Percentiles rank a stretch among this genome's conserved stretches.
phyloP scores from a whole-genome alignment of 2,329 filamentous ascomycete species.

The Exutisphaerella laricina region DNA sequence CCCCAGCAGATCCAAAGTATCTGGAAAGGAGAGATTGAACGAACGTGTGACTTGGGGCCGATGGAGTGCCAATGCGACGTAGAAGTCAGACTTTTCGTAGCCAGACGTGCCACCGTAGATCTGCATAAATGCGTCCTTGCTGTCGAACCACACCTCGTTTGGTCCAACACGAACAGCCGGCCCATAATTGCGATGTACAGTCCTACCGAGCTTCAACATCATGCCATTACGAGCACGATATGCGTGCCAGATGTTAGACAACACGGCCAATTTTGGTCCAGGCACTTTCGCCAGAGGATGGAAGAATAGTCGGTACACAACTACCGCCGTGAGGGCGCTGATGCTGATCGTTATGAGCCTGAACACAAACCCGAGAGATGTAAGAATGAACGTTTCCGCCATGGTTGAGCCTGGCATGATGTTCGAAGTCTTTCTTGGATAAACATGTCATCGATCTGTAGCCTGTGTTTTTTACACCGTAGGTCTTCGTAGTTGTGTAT shows the following conservation, averaged over 20 bases:
- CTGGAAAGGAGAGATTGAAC: conserved; percentile 8
- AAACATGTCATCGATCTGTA: too few relatives aligned
- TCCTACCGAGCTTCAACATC: conserved; percentile 13
- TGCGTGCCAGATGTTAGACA: conserved; percentile 17
- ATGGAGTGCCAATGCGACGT: conserved; percentile 14
- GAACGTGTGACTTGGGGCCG: conserved; percentile 9
- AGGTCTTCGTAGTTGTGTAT: too few relatives aligned
- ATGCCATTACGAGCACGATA: conserved; percentile 17
- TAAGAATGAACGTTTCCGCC: too few relatives aligned
- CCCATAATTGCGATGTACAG: conserved; percentile 38
- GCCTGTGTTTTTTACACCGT: too few relatives aligned
- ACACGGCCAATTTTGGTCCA: conserved; percentile 11
- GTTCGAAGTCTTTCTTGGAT: too few relatives aligned
- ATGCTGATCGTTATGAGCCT: too few relatives aligned
- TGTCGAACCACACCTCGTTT: conserved; percentile 37
- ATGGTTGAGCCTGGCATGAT: too few relatives aligned
- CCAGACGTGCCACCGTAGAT: conserved; percentile 16
- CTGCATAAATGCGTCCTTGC: conserved; percentile 13
- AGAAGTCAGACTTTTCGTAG: conserved; percentile 17
- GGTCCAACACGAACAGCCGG: conserved; percentile 44
- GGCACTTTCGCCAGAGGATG: conserved; percentile 14
- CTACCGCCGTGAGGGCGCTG: background rate
- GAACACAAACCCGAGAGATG: too few relatives aligned
- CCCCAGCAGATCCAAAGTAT: conserved; percentile 17
- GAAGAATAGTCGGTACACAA: conserved; percentile 11